Percentiles rank a stretch among this genome's conserved stretches.
Evolutionary conservation across 495 filamentous ascomycete genomes (phyloP).

Genomic region (Podospora appendiculata): DNA sequence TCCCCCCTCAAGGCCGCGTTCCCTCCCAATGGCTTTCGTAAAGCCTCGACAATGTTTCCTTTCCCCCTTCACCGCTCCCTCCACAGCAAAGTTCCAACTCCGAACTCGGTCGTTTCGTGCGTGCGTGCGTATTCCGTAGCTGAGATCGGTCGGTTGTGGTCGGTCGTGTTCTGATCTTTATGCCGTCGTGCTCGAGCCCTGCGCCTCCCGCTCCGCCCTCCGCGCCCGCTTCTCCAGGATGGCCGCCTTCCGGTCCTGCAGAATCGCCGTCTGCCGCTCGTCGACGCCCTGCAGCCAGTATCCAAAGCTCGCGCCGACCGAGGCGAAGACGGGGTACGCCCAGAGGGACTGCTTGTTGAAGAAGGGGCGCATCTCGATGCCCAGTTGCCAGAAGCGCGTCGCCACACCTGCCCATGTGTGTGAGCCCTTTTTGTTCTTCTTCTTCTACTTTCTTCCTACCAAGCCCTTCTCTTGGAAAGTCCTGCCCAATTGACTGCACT

Average conservation of each 20-base stretch:
- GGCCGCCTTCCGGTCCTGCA: constrained; percentile 64
- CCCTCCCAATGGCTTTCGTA: no score
- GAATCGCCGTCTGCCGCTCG: constrained; percentile 61
- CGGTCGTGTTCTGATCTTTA: no score
- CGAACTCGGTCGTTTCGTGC: no score
- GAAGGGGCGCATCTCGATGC: constrained; percentile 95
- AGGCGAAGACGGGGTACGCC: constrained; percentile 87
- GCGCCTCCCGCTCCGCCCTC: constrained; percentile 53
- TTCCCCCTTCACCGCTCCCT: no score
- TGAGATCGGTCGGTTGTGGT: no score
- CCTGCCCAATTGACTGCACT: constrained; percentile 6
- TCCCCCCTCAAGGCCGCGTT: no score
- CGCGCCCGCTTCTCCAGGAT: constrained; percentile 85
- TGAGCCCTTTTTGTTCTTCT: background rate
- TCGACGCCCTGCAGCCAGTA: constrained; percentile 93
- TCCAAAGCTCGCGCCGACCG: constrained; percentile 80
- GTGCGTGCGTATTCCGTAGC: no score
- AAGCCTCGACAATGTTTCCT: no score
- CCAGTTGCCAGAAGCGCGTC: constrained; percentile 90
- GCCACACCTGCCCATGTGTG: constrained; percentile 57
- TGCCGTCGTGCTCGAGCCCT: constrained; percentile 1
- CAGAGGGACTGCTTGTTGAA: constrained; percentile 69
- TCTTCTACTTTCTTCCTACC: background rate
- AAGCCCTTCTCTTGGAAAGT: background rate
- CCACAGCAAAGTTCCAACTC: no score